Conservation (phyloP, 2,329 filamentous ascomycete species). For the Diaporthe nobilis region DNA sequence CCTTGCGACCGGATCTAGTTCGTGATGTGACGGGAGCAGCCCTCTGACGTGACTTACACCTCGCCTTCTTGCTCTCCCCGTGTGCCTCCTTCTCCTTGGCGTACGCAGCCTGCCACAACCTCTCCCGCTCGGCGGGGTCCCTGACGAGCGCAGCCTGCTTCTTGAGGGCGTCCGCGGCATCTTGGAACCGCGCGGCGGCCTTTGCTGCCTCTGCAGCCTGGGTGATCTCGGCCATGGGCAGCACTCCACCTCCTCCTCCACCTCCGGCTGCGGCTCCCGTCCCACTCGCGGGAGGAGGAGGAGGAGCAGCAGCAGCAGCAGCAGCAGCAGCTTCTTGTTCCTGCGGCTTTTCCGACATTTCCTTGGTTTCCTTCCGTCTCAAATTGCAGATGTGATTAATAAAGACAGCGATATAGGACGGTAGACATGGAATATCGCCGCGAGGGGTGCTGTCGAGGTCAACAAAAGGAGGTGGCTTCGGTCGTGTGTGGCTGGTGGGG, state of each 20-base stretch:
- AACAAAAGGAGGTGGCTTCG: slow-evolving; percentile 3
- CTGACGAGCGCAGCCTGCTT: slow-evolving; percentile 35
- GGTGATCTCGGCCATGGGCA: slow-evolving; percentile 31
- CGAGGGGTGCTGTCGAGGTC: not conserved
- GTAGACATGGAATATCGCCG: not conserved
- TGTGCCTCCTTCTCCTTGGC: slow-evolving; percentile 42
- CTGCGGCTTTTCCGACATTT: slow-evolving; percentile 33
- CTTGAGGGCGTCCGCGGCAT: slow-evolving; percentile 40
- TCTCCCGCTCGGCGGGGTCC: slow-evolving; percentile 39
- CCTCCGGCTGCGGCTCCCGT: not conserved
- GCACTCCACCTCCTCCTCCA: not conserved
- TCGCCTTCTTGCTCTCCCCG: slow-evolving; percentile 41
- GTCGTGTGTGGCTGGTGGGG: slow-evolving; percentile 35
- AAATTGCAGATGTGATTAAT: not conserved
- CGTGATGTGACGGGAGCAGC: too few relatives aligned
- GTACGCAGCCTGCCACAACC: slow-evolving; percentile 38
- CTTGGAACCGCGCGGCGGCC: slow-evolving; percentile 37
- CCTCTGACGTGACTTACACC: slow-evolving; percentile 26
- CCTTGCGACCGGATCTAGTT: not conserved
- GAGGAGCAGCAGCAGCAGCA: not conserved
- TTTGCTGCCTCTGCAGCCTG: slow-evolving; percentile 38
- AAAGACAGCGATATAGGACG: not conserved
- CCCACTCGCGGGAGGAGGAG: not conserved
- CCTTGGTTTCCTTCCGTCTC: not conserved
- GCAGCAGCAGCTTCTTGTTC: slow-evolving; percentile 29